These are phyloP conservation scores for Chimonanthus praecox DNA, from an alignment of 164 flowering plant genomes.

Conservation along the genomic window DNA sequence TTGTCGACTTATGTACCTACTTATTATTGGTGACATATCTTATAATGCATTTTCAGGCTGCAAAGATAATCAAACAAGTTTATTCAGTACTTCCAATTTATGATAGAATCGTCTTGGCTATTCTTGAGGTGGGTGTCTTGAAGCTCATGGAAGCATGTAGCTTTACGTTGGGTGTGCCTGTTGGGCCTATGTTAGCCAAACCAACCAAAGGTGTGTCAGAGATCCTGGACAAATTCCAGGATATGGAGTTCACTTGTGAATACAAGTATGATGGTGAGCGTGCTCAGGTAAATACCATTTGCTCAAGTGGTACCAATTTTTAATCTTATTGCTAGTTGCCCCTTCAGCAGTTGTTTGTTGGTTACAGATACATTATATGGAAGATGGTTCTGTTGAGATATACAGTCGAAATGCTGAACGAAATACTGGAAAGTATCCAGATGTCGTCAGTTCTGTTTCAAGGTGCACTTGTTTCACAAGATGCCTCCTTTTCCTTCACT, in stretches of 20 bases:
- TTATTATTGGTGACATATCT: neutral
- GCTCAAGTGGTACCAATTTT: neutral
- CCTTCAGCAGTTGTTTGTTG: neutral
- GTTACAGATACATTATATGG: constrained; percentile 78
- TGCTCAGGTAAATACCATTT: constrained; percentile 65
- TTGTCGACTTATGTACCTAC: neutral
- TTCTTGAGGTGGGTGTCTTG: constrained; percentile 76
- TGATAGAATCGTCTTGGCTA: constrained; percentile 73
- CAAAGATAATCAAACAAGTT: constrained; percentile 80
- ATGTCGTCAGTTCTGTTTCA: constrained; percentile 61
- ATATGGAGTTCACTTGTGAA: constrained; percentile 85
- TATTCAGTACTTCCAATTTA: constrained; percentile 90
- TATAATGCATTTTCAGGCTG: constrained; percentile 52
- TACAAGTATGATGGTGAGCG: constrained; percentile 99
- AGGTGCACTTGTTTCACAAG: constrained; percentile 37
- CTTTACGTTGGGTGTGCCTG: constrained; percentile 84
- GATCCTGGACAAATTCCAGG: constrained; percentile 87
- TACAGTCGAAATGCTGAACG: constrained; percentile 98
- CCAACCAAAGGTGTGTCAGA: constrained; percentile 93
- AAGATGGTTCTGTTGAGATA: constrained; percentile 86
- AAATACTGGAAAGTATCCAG: constrained; percentile 92
- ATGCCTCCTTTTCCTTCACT: too few relatives aligned
- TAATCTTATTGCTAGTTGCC: neutral
- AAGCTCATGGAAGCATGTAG: constrained; percentile 63
- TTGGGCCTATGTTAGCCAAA: constrained; percentile 98